Evolutionary conservation across 495 filamentous ascomycete species (phyloP), one percentile per base, ranked within the genome.

Genomic region (Hypoxylon rickii): DNA sequence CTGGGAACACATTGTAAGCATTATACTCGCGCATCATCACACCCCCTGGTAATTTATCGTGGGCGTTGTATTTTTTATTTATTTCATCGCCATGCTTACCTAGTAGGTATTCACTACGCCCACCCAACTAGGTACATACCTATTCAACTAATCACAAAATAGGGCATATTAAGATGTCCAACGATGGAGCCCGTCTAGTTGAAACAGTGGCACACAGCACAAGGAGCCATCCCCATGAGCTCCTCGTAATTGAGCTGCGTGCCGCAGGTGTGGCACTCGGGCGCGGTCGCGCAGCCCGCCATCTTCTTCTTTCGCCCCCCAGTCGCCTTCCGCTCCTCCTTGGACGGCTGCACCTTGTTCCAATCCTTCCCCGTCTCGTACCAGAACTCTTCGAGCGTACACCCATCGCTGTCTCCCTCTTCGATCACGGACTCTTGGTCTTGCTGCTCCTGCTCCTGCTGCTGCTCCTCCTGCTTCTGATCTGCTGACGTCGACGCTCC

Each of bases 201-300:
- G 2, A 43, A 62, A 4, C 51, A 52, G 2, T 31, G 16, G 16
- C 58, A 62, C 1, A 56, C 43, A 3, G 2, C 2, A n/a, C 58
- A 62, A 32, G 42, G 18, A 3, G 8, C 1, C 4, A 13, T 7
- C 1, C 18, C 16, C 5, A 38, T 22, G 8, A 62, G 15, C 11
- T 51, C 16, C 0, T 37, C 18, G 2, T 36, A 0, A 6, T 12
- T 21, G 11, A 62, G 47, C 20, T 13, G 45, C 0, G 17, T 33
- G 15, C 52, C 51, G 22, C 58, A 62, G 11, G 18, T 39, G 32
- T 32, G 26, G 29, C 58, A 62, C n/a, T 56, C 51, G 0, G 51
- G 58, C 8, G n/a, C 58, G 1, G 58, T 56, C 8, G 41, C 11
- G 2, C 43, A 48, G 5, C 12, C 4, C 1, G 29, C 42, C 36